These are phyloP conservation scores for Kodamaea sagamina DNA, from an alignment of 805 yeast species.

Conservation along the genomic window DNA sequence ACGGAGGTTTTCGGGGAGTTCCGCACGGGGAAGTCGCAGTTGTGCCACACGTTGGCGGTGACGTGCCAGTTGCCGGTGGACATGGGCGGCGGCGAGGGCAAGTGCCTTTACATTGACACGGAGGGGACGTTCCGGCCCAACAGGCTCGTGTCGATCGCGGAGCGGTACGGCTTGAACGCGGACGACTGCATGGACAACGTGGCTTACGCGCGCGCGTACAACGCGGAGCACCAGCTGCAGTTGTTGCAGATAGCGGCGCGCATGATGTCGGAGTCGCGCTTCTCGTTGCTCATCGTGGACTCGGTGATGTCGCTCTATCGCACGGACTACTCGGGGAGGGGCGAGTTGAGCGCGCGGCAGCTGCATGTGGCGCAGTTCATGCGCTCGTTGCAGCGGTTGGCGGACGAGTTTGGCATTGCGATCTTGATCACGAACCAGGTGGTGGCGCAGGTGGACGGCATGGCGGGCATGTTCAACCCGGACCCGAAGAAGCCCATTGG, in stretches of 20 bases:
- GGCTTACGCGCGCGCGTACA: conserved; percentile 95
- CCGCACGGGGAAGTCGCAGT: conserved; percentile 95
- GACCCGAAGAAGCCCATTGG: conserved; percentile 99
- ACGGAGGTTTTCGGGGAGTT: conserved; percentile 97
- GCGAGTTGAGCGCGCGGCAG: conserved; percentile 93
- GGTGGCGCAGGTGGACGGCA: conserved; percentile 96
- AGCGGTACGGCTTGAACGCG: conserved; percentile 86
- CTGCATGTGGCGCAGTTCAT: conserved; percentile 90
- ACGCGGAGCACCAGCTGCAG: conserved; percentile 93
- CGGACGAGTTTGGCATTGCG: conserved; percentile 97
- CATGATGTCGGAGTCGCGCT: conserved; percentile 94
- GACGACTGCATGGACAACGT: conserved; percentile 95
- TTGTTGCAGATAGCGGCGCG: conserved; percentile 86
- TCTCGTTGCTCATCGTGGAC: conserved; percentile 89
- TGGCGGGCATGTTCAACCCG: conserved; percentile 78
- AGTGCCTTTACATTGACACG: conserved; percentile 92
- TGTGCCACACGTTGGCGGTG: conserved; percentile 95
- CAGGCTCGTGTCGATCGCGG: conserved; percentile 84
- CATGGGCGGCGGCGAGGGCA: conserved; percentile 98
- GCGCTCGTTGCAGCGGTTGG: conserved; percentile 88
- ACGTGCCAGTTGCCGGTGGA: conserved; percentile 96
- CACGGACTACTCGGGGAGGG: conserved; percentile 94
- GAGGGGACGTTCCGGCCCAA: conserved; percentile 97
- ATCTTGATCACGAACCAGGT: conserved; percentile 93
- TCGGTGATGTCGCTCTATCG: conserved; percentile 95